Percentiles rank a stretch among this genome's conserved stretches.
Evolutionary conservation across 306 rosid species (phyloP).

Genomic region (Begonia loranthoides): DNA sequence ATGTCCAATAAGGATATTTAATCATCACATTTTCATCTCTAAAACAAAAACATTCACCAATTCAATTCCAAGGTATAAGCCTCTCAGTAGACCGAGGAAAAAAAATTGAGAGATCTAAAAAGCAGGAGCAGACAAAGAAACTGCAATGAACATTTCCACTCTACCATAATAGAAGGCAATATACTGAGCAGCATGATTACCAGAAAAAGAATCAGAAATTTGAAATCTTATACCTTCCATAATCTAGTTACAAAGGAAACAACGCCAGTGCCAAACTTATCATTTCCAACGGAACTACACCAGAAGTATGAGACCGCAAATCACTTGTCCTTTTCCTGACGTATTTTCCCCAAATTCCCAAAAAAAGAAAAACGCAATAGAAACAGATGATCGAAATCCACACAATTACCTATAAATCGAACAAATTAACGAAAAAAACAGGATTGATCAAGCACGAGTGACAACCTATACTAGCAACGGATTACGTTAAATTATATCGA

Average conservation of each 20-base stretch:
- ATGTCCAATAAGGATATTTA: too few relatives aligned
- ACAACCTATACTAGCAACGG: not conserved
- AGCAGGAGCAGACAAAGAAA: not conserved
- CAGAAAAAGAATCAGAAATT: slow-evolving; percentile 8
- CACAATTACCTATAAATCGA: slow-evolving; percentile 18
- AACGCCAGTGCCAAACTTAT: slow-evolving; percentile 1
- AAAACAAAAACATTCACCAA: too few relatives aligned
- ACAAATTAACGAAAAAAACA: slow-evolving; percentile 4
- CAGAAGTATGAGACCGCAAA: slow-evolving; percentile 14
- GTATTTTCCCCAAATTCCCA: not conserved
- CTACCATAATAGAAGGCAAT: not conserved
- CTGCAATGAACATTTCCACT: not conserved
- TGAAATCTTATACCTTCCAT: slow-evolving; percentile 12
- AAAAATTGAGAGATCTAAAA: not conserved
- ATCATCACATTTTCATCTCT: too few relatives aligned
- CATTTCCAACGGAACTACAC: slow-evolving; percentile 3
- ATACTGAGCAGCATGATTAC: not conserved
- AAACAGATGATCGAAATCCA: not conserved
- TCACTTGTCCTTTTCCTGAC: not conserved
- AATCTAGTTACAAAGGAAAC: slow-evolving; percentile 9
- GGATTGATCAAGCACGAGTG: not conserved
- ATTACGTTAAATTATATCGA: slow-evolving; percentile 8
- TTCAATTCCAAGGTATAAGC: too few relatives aligned
- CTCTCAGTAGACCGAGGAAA: not conserved
- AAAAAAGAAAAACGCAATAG: not conserved